phyloP scores from a whole-genome alignment of 768 basidiomycete species.

The Russula vinacea region DNA sequence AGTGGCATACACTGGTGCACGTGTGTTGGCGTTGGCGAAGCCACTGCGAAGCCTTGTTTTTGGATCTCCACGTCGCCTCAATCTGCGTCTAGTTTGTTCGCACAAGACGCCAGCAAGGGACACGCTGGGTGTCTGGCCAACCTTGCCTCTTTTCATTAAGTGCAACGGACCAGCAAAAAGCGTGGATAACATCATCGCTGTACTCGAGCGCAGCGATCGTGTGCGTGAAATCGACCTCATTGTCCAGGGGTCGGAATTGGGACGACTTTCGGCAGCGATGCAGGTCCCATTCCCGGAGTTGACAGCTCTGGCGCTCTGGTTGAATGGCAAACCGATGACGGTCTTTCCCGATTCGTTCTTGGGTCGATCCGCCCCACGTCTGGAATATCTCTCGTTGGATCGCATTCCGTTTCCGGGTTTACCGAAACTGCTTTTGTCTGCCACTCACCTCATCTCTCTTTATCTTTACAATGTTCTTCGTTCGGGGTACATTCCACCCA shows the following conservation, averaged over 20 bases:
- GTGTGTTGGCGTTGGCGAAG: no score
- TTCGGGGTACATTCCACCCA: background rate
- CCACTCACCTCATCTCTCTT: background rate
- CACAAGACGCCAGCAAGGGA: no score
- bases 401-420: background rate
- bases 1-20: background rate
- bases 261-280: background rate
- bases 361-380: no score
- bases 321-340: no score
- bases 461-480: background rate
- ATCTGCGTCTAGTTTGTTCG: no score
- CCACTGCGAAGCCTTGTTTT: no score
- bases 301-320: no score
- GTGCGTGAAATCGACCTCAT: slow-evolving; percentile 1
- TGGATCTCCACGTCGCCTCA: no score
- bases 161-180: background rate
- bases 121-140: background rate
- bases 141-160: slow-evolving; percentile 1
- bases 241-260: background rate
- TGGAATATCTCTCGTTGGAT: no score
- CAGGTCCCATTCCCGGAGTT: no score
- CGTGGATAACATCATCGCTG: background rate
- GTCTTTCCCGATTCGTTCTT: no score
- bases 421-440: background rate
- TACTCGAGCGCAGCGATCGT: background rate